Evolutionary conservation across 331 rosid species (phyloP), one percentile per base, ranked within the genome.

Genomic region (Rosa hybrid): DNA sequence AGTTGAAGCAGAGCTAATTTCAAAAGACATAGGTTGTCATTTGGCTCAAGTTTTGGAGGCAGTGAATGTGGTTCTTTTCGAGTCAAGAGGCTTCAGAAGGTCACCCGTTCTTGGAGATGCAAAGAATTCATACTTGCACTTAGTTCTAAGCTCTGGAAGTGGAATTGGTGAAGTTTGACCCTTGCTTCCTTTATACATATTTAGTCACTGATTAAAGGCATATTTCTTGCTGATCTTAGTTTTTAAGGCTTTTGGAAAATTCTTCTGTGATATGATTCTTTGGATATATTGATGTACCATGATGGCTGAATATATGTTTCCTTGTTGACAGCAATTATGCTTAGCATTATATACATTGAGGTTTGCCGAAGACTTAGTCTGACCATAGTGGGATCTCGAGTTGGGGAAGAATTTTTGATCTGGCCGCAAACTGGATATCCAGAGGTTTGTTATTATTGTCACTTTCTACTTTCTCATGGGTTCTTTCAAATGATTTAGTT

Each of bases 381-480:
- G 79, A 75, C 34, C 8, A 60, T 75, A n/a, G 71, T 75, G 68
- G 79, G 79, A 75, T 75, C 79, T 75, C 71, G 56, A 75, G 23
- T 75, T 59, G 79, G 79, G 44, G 79, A 59, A 59, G 56, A 75
- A 7, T 21, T 75, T 59, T 23, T 59, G 41, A 75, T 75, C 38
- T 75, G 78, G 78, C 78, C 78, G 0, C 78, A 75, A 59, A 75
- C 69, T 12, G 70, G 79, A 42, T 23, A 44, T 62, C 45, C 70
- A 1, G 71, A 75, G 79, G 79, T 60, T 6, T 12, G 56, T 60
- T 39, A 5, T 30, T 30, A 34, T 18, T 30, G 2, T 50, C 7
- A 7, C 34, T 9, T 6, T 49, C 8, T 7, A 45, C 49, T 41
- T 12, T 64, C 20, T 63, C 12, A 23, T 63, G 41, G 21, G 45